phyloP scores from a whole-genome alignment of 768 basidiomycete genomes.

The Plicaturopsis crispa region DNA sequence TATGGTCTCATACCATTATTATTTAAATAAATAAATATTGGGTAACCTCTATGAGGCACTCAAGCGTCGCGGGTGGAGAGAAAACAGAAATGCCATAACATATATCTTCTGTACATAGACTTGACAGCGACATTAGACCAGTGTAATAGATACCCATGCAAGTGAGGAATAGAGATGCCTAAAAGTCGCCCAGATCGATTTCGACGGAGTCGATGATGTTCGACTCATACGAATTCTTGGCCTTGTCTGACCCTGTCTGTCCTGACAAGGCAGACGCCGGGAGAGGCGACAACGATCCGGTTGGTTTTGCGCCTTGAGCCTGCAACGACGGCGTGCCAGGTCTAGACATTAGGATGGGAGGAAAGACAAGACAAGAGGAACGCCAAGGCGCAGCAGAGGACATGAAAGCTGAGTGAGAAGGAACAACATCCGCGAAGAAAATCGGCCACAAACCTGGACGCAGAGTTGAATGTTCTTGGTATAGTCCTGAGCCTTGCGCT shows the following conservation, averaged over 20 bases:
- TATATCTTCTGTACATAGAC: too few relatives aligned
- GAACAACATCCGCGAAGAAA: conserved; percentile 2
- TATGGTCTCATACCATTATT: too few relatives aligned
- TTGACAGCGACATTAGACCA: too few relatives aligned
- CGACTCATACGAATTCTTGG: conserved; percentile 45
- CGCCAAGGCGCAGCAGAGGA: too few relatives aligned
- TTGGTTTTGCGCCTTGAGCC: conserved; percentile 16
- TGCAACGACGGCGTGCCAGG: conserved; percentile 31
- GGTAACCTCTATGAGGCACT: too few relatives aligned
- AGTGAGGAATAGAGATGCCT: conserved; percentile 12
- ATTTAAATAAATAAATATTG: too few relatives aligned
- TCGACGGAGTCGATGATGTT: conserved; percentile 61
- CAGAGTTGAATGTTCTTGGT: conserved; percentile 46
- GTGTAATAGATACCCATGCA: not conserved
- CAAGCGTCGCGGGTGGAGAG: too few relatives aligned
- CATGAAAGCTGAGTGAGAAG: too few relatives aligned
- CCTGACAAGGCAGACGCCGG: conserved; percentile 15
- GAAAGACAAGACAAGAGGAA: conserved; percentile 1
- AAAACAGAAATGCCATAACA: too few relatives aligned
- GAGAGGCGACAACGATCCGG: conserved; percentile 29
- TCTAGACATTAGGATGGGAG: conserved; percentile 10
- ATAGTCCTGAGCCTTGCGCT: conserved; percentile 63
- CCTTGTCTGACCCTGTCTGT: conserved; percentile 11
- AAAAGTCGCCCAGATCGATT: conserved; percentile 77
- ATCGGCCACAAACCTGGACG: conserved; percentile 49